Conservation (phyloP, 257 asterid species). For the Plantago elongata region DNA sequence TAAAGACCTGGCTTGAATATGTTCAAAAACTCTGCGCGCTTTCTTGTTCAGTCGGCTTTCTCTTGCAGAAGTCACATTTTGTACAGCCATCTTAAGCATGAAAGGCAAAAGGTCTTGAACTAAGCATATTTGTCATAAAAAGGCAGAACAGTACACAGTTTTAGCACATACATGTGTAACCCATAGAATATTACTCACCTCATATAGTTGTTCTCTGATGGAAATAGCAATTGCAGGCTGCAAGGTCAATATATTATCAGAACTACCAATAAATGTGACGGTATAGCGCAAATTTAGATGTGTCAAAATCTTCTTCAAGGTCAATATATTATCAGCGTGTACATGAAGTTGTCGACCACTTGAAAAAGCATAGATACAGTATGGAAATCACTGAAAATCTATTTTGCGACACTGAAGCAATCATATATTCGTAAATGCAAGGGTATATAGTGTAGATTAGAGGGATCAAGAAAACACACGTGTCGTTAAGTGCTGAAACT, state of each 20-base stretch:
- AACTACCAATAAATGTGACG: too few species aligned
- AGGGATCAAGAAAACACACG: too few species aligned
- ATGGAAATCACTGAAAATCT: too few species aligned
- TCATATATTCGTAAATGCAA: too few species aligned
- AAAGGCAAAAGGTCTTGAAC: constrained; percentile 13
- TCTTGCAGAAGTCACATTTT: constrained; percentile 83
- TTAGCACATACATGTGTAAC: background rate
- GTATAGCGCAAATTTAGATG: too few species aligned
- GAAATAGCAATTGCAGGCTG: constrained; percentile 97
- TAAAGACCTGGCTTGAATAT: constrained; percentile 57
- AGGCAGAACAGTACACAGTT: background rate
- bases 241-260: constrained; percentile 20
- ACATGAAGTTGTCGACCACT: too few species aligned
- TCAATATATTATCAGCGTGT: too few species aligned
- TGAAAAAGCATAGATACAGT: too few species aligned
- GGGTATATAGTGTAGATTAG: too few species aligned
- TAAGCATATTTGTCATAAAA: constrained; percentile 10
- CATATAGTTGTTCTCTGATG: constrained; percentile 88
- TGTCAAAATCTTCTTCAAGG: too few species aligned
- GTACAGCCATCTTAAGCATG: constrained; percentile 62
- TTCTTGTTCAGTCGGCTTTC: constrained; percentile 85
- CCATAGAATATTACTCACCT: constrained; percentile 45
- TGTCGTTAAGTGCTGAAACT: too few species aligned
- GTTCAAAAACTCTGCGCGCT: constrained; percentile 72
- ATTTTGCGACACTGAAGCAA: too few species aligned